Conservation (phyloP, 306 rosid species). For the Fragaria nilgerrensis region DNA sequence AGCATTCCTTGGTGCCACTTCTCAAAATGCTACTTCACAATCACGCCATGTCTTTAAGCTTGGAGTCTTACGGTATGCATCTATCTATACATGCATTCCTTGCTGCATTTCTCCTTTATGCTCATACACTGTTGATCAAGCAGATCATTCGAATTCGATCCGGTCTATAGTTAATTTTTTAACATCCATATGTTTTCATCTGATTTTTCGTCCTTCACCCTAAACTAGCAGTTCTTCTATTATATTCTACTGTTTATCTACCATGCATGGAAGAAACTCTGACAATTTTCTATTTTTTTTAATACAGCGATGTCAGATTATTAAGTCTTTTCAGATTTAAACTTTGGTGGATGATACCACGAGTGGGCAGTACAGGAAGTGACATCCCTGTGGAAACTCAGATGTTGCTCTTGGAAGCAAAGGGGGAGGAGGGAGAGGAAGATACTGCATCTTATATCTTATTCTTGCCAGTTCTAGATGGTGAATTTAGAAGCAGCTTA, state of each 20-base stretch:
- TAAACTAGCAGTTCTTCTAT: neutral
- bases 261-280: too few relatives aligned
- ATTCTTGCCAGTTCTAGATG: constrained; percentile 31
- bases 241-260: neutral
- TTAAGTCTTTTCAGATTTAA: constrained; percentile 28
- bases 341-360: constrained; percentile 37
- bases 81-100: neutral
- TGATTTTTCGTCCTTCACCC: neutral
- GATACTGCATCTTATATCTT: constrained; percentile 20
- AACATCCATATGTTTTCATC: neutral
- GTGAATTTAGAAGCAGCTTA: constrained; percentile 33
- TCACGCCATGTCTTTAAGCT: constrained; percentile 38
- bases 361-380: constrained; percentile 28
- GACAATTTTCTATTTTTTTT: neutral
- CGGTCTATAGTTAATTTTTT: too few relatives aligned
- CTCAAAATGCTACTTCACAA: constrained; percentile 17
- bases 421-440: constrained; percentile 18
- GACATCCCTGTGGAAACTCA: constrained; percentile 36
- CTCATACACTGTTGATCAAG: neutral
- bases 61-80: constrained; percentile 26
- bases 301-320: constrained; percentile 27
- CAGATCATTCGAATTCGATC: neutral
- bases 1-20: constrained; percentile 38
- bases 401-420: constrained; percentile 30
- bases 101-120: neutral